Evolutionary conservation across 306 rosid species (phyloP), one percentile per base, ranked within the genome.

Genomic region (Glycine latifolia): DNA sequence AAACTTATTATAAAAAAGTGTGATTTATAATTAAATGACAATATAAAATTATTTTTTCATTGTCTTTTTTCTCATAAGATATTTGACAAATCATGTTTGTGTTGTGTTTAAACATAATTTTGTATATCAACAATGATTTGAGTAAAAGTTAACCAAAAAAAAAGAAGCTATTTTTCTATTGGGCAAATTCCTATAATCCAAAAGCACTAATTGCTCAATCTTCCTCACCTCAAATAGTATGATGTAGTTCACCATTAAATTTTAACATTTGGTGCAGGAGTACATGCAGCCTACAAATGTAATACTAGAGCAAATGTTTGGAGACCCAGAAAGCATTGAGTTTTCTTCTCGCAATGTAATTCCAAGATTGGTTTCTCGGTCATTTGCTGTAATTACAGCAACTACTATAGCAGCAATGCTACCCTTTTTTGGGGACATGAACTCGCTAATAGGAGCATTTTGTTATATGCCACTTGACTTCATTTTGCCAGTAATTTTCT

Each of bases 381-480:
- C 66, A 20, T 9, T 59, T 20, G 39, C 14, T 3, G 39, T 59
- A 20, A 26, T 59, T 8, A 59, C 14, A 17, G 66, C 66, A 20
- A 87, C 91, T 6, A 76, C 59, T 5, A 61, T 87, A 79, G 91
- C 90, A 47, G 92, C 94, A 12, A 88, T 91, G 92, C 85, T 90
- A 78, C 97, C 92, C 3, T 90, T 91, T 59, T 91, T 88, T 20
- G 92, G 92, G n/a, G 92, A 89, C 85, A 81, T 90, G 31, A 88
- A 84, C 58, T 69, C 86, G 0, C 76, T 91, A 1, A 83, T 91
- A 5, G 91, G 97, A 67, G 92, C 97, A 5, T 88, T 91, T 71
- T 90, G 92, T 60, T 87, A 86, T 75, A 90, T 91, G 4, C 94
- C 94, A 67, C 92, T 91, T 7, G 94, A 90, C 80, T 91, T 90